phyloP scores from a whole-genome alignment of 345 rosid species.

The Clarkia xantiana region DNA sequence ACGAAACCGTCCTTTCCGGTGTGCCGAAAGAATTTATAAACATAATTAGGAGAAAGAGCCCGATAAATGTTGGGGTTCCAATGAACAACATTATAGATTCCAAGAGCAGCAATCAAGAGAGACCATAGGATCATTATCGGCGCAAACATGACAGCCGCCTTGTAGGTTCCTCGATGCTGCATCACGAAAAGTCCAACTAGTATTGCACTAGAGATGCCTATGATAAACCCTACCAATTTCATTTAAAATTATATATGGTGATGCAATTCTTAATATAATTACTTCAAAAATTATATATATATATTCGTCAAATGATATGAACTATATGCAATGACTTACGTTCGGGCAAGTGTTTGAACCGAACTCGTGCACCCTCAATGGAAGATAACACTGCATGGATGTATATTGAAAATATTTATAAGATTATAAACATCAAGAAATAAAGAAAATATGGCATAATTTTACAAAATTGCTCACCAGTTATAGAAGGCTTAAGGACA shows the following conservation, averaged over 20 bases:
- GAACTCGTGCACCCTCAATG: slow-evolving; percentile 51
- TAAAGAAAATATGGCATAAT: neutral
- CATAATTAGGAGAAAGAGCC: slow-evolving; percentile 79
- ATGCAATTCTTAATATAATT: neutral
- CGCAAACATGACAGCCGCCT: slow-evolving; percentile 58
- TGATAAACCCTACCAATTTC: slow-evolving; percentile 45
- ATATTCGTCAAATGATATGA: too few species aligned
- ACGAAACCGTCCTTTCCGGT: slow-evolving; percentile 79
- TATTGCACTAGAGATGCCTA: slow-evolving; percentile 43
- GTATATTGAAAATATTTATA: neutral
- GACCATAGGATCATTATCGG: slow-evolving; percentile 75
- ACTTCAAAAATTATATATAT: neutral
- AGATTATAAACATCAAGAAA: slow-evolving; percentile 4
- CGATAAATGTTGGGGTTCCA: slow-evolving; percentile 69
- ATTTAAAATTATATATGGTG: too few species aligned
- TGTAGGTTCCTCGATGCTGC: slow-evolving; percentile 76
- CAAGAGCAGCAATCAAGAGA: slow-evolving; percentile 45
- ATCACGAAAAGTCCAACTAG: slow-evolving; percentile 79
- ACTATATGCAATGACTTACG: slow-evolving; percentile 32
- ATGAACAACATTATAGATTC: slow-evolving; percentile 54
- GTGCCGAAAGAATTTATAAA: slow-evolving; percentile 44
- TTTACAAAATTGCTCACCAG: slow-evolving; percentile 26
- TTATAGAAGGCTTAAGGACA: slow-evolving; percentile 74
- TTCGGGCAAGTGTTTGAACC: slow-evolving; percentile 27
- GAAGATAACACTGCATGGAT: slow-evolving; percentile 64